phyloP scores from a whole-genome alignment of 1,139 yeast genomes.

The Pichia norvegensis region DNA sequence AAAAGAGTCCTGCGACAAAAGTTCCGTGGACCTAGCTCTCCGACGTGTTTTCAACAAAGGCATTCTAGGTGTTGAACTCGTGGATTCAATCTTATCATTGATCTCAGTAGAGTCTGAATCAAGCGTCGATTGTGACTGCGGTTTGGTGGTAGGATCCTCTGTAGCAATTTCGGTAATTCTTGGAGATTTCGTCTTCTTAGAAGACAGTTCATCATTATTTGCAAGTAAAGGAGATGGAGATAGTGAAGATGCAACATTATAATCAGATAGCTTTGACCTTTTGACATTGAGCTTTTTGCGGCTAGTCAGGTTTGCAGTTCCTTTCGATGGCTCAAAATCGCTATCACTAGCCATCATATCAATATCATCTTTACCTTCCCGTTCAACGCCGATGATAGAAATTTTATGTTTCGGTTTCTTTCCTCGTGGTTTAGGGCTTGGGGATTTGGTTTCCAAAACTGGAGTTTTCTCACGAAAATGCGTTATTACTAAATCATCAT shows the following conservation, averaged over 20 bases:
- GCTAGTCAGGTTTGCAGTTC: background rate
- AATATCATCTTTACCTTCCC: background rate
- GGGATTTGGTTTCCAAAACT: background rate
- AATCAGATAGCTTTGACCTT: background rate
- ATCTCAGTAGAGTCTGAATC: background rate
- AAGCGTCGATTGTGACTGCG: background rate
- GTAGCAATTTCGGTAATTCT: background rate
- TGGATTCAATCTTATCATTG: background rate
- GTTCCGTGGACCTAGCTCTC: background rate
- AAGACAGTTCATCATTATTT: too few relatives aligned
- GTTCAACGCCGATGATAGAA: background rate
- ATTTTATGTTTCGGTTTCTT: background rate
- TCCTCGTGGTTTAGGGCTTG: background rate
- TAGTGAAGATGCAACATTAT: background rate
- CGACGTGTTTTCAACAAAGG: background rate
- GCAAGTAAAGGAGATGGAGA: background rate
- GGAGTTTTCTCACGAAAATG: conserved; percentile 9
- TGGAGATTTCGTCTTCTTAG: too few relatives aligned
- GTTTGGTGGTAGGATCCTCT: background rate
- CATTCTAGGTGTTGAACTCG: background rate
- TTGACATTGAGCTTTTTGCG: background rate
- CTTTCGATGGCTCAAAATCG: background rate
- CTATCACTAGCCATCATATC: background rate
- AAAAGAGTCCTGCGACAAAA: conserved; percentile 10
- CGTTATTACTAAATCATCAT: conserved; percentile 13